Evolutionary conservation across 202 grass and related monocot genomes (phyloP), one percentile per base, ranked within the genome.

Genomic region (Saccharum hybrid): DNA sequence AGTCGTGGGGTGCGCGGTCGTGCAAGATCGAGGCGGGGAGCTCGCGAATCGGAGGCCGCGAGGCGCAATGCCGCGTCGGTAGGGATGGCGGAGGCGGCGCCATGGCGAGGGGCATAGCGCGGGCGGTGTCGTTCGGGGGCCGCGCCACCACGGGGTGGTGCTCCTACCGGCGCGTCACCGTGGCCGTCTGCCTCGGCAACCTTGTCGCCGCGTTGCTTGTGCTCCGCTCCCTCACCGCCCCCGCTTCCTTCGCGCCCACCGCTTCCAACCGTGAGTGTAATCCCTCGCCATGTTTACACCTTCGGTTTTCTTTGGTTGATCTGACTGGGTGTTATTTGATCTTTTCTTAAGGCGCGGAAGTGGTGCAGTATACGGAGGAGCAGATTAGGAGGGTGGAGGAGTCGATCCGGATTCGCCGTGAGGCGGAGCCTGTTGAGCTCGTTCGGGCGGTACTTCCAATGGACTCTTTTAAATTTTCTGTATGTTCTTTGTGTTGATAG

Each of bases 371-470:
- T 65, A 66, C 89, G 79, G 89, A 92, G 75, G 87, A 93, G 77
- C 96, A 96, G 81, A 87, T 88, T 90, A 85, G 72, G 78, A 88
- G 77, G 51, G 87, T 92, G 30, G 87, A 98, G 82, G 96, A 98
- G 64, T 90, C 91, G 51, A 98, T 92, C 90, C 93, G 81, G 81
- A 86, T 92, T 89, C 91, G 96, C 18, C 88, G 88, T 21, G 91
- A 64, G 52, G 66, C 86, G 43, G 78, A 91, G 77, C 91, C 91
- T 16, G 46, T 83, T 40, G 90, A 93, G 81, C 93, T 98, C 72
- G 85, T 98, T n/a, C 85, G 81, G 77, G 93, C 82, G 83, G 96
- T 98, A 78, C 15, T 67, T 64, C 2, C 52, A 43, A 74, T 83
- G 8, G 42, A 39, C 43, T 64, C 66, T 63, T 79, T 5, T 38